Base-by-base conservation (phyloP, 257 asterid genomes). In the Fraxinus anomala region DNA sequence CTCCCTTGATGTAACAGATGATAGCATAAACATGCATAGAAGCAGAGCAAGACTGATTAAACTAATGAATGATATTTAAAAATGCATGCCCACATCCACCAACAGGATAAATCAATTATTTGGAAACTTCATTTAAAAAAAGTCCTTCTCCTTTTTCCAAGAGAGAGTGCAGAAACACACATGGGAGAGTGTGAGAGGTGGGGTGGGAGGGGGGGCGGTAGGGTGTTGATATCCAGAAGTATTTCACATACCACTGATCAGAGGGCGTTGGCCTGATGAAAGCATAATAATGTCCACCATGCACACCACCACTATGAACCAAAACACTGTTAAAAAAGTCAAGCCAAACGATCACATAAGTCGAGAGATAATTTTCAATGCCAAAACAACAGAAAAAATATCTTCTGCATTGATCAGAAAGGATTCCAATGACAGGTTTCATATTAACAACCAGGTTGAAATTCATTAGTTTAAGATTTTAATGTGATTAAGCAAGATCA, bases 271-370 rank as follows among this genome's bases (percentile, higher is more conserved):
- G 99, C 86, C 99, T 92, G 90, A 93, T 96, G 87, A 87, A 96
- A 78, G 98, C 99, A 89, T 93, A 93, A 86, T 96, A 96, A 76
- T 93, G 99, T 76, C 99, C 99, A 74, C 99, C 98, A 59, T 96
- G 99, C 81, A 93, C 97, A 36, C 98, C 97, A 23, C 99, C 98
- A 5, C 98, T 93, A 82, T 96, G 99, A 75, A 96, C 99, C 93
- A 96, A 77, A 76, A 96, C 99, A 88, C 98, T 96, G 97, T 79
- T 65, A 81, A 37, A 73, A 73, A 79, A 47, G 69, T 73, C 65
- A 70, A 61, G 59, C 36, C 10, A 16, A 33, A 80, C 39, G 26
- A 26, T 10, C 51, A 74, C 67, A 74, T 31, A 71, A 68, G 54
- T 47, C n/a, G 19, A 47, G 80, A 40, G 72, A 42, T 19, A 72